Conservation (phyloP, 352 stramenopile species). For the Aphanomyces invadans region DNA sequence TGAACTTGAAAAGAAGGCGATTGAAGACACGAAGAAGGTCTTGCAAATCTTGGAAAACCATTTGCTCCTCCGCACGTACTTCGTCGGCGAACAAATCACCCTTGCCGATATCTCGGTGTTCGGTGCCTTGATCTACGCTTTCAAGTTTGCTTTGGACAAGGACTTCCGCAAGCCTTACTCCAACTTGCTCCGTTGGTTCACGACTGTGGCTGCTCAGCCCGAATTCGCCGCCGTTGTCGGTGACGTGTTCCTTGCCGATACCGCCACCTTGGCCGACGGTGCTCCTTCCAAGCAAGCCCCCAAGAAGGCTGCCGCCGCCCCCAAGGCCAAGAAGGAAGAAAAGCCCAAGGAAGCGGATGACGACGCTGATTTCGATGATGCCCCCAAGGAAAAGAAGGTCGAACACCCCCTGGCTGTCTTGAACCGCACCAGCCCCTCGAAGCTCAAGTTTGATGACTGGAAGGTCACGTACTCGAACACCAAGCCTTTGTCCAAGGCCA, state of each 20-base stretch:
- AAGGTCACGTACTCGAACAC: slow-evolving; percentile 92
- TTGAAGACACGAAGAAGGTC: slow-evolving; percentile 79
- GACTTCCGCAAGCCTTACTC: slow-evolving; percentile 83
- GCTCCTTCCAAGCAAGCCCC: slow-evolving; percentile 39
- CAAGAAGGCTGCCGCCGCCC: slow-evolving; percentile 43
- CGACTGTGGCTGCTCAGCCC: slow-evolving; percentile 88
- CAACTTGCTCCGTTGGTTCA: slow-evolving; percentile 89
- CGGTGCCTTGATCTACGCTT: slow-evolving; percentile 88
- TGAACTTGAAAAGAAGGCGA: slow-evolving; percentile 70
- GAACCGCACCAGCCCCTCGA: slow-evolving; percentile 73
- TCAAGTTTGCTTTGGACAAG: slow-evolving; percentile 89
- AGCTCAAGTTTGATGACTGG: slow-evolving; percentile 82
- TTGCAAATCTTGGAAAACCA: slow-evolving; percentile 84
- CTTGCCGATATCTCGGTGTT: slow-evolving; percentile 89
- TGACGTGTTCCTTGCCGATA: slow-evolving; percentile 78
- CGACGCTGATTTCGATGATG: slow-evolving; percentile 29
- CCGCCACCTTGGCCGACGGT: slow-evolving; percentile 55
- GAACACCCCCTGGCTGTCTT: slow-evolving; percentile 84
- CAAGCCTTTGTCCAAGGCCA: slow-evolving; percentile 65
- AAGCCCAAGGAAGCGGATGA: slow-evolving; percentile 28
- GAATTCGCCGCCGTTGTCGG: slow-evolving; percentile 90
- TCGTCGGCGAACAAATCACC: slow-evolving; percentile 89
- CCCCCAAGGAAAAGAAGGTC: slow-evolving; percentile 61
- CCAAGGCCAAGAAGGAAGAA: slow-evolving; percentile 37
- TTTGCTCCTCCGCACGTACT: slow-evolving; percentile 83